Evolutionary conservation across 2,329 filamentous ascomycete species (phyloP).

Genomic region (Microcyclospora pomicola): DNA sequence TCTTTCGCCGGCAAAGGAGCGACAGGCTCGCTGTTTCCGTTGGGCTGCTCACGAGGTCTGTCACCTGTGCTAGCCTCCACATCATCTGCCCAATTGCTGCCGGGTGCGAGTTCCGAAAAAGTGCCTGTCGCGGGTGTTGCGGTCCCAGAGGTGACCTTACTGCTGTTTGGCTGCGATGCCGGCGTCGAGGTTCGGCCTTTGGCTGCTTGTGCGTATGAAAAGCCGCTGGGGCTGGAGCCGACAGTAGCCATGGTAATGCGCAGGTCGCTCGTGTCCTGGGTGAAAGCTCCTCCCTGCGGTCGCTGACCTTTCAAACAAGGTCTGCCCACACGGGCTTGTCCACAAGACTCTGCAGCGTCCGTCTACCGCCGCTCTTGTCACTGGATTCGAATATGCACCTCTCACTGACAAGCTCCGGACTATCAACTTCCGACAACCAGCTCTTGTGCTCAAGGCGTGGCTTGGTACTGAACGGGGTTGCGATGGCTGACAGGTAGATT

Average conservation of each 20-base stretch:
- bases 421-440: too few species aligned
- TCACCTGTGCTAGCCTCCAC: slow-evolving; percentile 28
- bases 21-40: slow-evolving; percentile 11
- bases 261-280: too few species aligned
- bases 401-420: too few species aligned
- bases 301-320: slow-evolving; percentile 5
- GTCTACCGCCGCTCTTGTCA: too few species aligned
- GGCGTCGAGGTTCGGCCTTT: slow-evolving; percentile 53
- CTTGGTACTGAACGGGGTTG: too few species aligned
- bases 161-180: slow-evolving; percentile 30
- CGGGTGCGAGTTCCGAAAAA: slow-evolving; percentile 22
- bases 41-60: slow-evolving; percentile 24
- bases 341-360: too few species aligned
- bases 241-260: slow-evolving; percentile 13
- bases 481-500: too few species aligned
- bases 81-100: slow-evolving; percentile 35
- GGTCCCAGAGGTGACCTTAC: slow-evolving; percentile 32
- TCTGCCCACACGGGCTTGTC: slow-evolving; percentile 7
- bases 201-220: slow-evolving; percentile 93
- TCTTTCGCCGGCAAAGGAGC: slow-evolving; percentile 18
- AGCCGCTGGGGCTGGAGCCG: slow-evolving; percentile 29
- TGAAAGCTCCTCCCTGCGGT: background rate
- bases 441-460: too few species aligned
- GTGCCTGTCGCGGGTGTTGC: slow-evolving; percentile 29
- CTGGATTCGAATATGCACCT: too few species aligned